Base-by-base conservation (phyloP, 306 rosid genomes). In the Cucurbita maxima region DNA sequence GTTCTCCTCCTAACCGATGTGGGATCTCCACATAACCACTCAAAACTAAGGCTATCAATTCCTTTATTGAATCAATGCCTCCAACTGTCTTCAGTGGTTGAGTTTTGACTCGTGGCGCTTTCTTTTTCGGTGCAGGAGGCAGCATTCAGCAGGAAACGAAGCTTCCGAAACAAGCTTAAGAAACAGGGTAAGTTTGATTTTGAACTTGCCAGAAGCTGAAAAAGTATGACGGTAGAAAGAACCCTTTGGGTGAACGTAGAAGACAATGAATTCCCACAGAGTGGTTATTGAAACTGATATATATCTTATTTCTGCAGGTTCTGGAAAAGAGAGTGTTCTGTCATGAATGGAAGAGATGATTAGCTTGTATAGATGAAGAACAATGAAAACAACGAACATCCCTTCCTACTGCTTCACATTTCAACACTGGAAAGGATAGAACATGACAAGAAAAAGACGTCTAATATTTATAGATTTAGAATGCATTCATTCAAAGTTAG, bases 121-220 rank as follows among this genome's bases (percentile, higher is more conserved):
- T 79, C 76, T 36, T 68, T 84, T 52, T 51, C 14, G 30, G 58
- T 74, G 70, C 89, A 94, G 97, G 98, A 94, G 80, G 81, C 85
- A 1, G 97, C 98, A 71, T 94, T 94, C 75, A 94, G 98, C 88
- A 79, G 98, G 87, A 94, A 94, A 85, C 85, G 96, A 80, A 84
- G 97, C 81, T 94, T 94, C 78, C 90, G 96, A 20, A 90, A 90
- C 87, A 94, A 87, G 85, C 74, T 94, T 19, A 94, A 88, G 86
- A 90, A 89, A 81, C 85, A 81, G 76, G 88, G 96, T 85, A 77
- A 69, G 62, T 44, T 20, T 47, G 41, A 15, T 58, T 9, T 58
- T 5, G 38, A 15, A 40, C 51, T 54, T 3, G 10, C 37, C 36
- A 10, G 18, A 45, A 45, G n/a, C 54, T 2, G 10, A 72, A 51